A percentile compares a stretch with the other conserved stretches of the same genome.
phyloP scores from a whole-genome alignment of 352 stramenopile genomes.

The Discostella stelligera region DNA sequence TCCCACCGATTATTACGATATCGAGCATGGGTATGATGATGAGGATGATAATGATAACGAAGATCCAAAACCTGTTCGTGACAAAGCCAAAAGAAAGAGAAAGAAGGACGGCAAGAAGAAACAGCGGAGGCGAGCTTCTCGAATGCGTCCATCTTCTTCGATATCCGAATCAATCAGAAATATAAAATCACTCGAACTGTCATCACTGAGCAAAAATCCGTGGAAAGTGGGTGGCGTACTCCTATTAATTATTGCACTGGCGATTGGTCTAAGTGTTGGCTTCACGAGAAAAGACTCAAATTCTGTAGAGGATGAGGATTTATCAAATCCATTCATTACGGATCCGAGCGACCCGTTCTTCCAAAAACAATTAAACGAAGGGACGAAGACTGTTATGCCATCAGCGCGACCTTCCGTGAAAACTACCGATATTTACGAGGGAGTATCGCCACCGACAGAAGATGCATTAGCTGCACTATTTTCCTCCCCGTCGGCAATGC shows the following conservation, averaged over 20 bases:
- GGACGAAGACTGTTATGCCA: slow-evolving; percentile 13
- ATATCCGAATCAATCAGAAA: slow-evolving; percentile 3
- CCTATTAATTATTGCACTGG: slow-evolving; percentile 6
- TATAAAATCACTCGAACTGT: neutral
- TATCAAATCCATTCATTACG: neutral
- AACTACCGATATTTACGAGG: neutral
- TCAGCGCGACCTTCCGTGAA: neutral
- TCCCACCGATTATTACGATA: neutral
- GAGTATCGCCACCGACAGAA: neutral
- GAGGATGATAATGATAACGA: neutral
- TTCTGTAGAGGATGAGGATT: neutral
- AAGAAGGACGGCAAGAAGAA: neutral
- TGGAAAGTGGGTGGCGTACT: neutral
- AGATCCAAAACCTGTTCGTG: neutral
- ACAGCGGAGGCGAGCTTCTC: neutral
- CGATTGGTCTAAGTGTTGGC: slow-evolving; percentile 20
- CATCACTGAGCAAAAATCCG: neutral
- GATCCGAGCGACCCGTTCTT: slow-evolving; percentile 2
- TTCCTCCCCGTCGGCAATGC: neutral
- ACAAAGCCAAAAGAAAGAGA: neutral
- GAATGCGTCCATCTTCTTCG: neutral
- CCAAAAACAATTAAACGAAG: slow-evolving; percentile 4
- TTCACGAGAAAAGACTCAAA: slow-evolving; percentile 7
- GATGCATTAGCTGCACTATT: neutral
- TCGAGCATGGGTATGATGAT: slow-evolving; percentile 3